Evolutionary conservation across 2,329 filamentous ascomycete genomes (phyloP).

Genomic region (Lasiodiplodia sp.): DNA sequence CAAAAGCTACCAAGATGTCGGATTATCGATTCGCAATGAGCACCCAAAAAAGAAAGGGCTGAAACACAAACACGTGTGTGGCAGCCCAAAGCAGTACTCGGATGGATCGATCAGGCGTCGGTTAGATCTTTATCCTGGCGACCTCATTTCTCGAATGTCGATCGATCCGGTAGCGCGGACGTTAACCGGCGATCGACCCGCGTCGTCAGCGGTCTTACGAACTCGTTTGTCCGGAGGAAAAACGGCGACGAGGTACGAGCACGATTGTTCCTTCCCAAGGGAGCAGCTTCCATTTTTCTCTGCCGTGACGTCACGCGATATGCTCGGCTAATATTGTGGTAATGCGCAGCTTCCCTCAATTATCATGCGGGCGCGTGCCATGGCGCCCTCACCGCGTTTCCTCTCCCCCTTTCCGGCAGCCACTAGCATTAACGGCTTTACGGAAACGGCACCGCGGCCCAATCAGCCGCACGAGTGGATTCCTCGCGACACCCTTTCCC

Average conservation of each 20-base stretch:
- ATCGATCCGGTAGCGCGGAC: constrained; percentile 9
- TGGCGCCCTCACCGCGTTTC: not conserved
- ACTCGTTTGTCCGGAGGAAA: not conserved
- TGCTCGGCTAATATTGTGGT: not conserved
- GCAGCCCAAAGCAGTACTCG: not conserved
- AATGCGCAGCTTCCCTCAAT: too few species aligned
- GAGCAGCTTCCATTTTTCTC: too few species aligned
- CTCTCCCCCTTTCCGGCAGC: constrained; percentile 4
- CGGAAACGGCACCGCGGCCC: constrained; percentile 15
- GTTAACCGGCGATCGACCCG: not conserved
- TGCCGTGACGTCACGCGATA: constrained; percentile 6
- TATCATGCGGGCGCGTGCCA: not conserved
- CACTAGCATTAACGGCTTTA: not conserved
- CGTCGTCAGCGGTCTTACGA: not conserved
- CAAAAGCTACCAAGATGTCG: too few species aligned
- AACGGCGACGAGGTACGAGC: not conserved
- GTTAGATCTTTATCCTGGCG: constrained; percentile 5
- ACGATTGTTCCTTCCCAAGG: too few species aligned
- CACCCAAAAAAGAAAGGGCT: not conserved
- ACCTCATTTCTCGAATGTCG: constrained; percentile 16
- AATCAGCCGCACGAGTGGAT: not conserved
- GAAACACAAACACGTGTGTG: constrained; percentile 12
- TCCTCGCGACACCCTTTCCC: constrained; percentile 6
- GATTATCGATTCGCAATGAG: not conserved
- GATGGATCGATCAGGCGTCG: not conserved